phyloP scores from a whole-genome alignment of 2,329 filamentous ascomycete species.

The Plenodomus tracheiphilus region DNA sequence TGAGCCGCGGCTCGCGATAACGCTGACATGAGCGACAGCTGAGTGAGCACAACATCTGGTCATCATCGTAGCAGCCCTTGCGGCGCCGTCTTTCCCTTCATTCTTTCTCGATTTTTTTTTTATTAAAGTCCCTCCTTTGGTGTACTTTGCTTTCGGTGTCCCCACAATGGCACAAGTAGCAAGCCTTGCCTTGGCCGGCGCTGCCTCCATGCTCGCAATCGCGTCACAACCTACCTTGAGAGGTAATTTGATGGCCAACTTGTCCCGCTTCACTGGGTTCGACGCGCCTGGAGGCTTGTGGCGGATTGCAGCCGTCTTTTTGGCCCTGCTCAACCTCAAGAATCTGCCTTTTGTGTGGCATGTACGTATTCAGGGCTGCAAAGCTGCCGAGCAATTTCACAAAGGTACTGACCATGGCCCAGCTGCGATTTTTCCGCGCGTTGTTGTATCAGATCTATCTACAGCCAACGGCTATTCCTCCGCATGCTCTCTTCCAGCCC shows the following conservation, averaged over 20 bases:
- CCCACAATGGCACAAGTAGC: slow-evolving; percentile 21
- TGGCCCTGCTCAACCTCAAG: slow-evolving; percentile 66
- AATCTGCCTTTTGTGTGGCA: slow-evolving; percentile 77
- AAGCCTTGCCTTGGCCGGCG: slow-evolving; percentile 24
- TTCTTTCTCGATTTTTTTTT: background rate
- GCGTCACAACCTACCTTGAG: slow-evolving; percentile 25
- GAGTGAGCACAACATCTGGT: background rate
- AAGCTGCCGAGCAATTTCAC: background rate
- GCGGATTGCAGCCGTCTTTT: slow-evolving; percentile 38
- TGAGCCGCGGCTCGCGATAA: background rate
- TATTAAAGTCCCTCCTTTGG: background rate
- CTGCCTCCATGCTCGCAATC: slow-evolving; percentile 27
- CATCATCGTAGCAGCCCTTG: background rate
- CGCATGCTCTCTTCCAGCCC: slow-evolving; percentile 72
- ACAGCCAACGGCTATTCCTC: slow-evolving; percentile 48
- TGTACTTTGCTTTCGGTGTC: slow-evolving; percentile 7
- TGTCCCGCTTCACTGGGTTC: slow-evolving; percentile 32
- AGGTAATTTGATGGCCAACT: slow-evolving; percentile 12
- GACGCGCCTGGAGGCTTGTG: slow-evolving; percentile 39
- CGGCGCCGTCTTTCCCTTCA: background rate
- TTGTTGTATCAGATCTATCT: slow-evolving; percentile 54
- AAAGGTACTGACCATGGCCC: slow-evolving; percentile 9
- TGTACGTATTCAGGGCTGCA: slow-evolving; percentile 52
- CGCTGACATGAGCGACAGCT: background rate
- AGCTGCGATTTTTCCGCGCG: slow-evolving; percentile 52